These are phyloP conservation scores for Rhododendron ferrugineum DNA, from an alignment of 148 eudicot genomes.

Conservation along the genomic window DNA sequence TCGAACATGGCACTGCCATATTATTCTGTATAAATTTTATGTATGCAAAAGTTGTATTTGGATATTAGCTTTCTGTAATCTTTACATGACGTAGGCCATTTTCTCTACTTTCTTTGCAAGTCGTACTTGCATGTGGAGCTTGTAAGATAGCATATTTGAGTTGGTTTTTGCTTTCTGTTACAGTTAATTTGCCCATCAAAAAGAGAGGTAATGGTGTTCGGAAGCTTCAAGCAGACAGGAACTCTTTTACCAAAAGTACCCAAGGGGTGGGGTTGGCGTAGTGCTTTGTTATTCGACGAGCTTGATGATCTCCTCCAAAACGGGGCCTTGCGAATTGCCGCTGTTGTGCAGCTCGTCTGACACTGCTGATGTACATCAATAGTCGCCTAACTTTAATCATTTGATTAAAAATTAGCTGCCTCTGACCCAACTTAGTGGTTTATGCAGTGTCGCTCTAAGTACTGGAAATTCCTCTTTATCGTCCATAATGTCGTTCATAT, in stretches of 20 bases:
- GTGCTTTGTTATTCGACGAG: slow-evolving; percentile 83
- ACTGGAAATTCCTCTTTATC: not conserved
- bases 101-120: not conserved
- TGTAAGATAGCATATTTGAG: not conserved
- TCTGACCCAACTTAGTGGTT: not conserved
- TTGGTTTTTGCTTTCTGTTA: not conserved
- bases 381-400: not conserved
- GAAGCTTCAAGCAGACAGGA: slow-evolving; percentile 90
- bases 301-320: slow-evolving; percentile 90
- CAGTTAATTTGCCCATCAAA: slow-evolving; percentile 96
- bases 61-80: not conserved
- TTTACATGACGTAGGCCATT: not conserved
- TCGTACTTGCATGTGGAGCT: not conserved
- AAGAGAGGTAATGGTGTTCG: slow-evolving; percentile 97
- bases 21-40: not conserved
- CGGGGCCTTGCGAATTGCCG: slow-evolving; percentile 80
- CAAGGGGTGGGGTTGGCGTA: slow-evolving; percentile 99
- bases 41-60: not conserved
- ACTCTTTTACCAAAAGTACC: slow-evolving; percentile 98
- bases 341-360: slow-evolving; percentile 93
- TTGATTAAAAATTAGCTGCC: not conserved
- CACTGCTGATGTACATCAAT: slow-evolving; percentile 8
- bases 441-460: not conserved
- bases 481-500: not conserved
- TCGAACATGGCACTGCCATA: not conserved